Evolutionary conservation across 2,329 filamentous ascomycete species (phyloP).

Genomic region (Davidsoniella australis): DNA sequence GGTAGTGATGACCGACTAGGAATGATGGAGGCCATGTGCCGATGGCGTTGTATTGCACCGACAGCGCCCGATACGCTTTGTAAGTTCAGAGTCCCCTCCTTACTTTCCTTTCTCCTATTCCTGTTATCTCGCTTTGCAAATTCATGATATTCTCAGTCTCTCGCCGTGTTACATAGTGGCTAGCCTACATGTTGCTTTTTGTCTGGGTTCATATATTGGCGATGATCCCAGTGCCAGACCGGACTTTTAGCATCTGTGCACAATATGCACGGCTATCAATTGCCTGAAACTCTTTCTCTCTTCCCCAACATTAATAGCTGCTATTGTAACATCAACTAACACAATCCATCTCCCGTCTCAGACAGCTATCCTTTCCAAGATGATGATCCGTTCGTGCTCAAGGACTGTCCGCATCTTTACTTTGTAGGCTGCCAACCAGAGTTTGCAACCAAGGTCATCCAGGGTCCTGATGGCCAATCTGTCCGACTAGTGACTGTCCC

Average conservation of each 20-base stretch:
- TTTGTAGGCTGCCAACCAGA: conserved; percentile 72
- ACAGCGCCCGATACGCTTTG: conserved; percentile 92
- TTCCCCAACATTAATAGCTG: too few relatives aligned
- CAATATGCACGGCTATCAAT: too few relatives aligned
- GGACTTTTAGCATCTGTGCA: too few relatives aligned
- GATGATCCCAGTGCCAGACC: too few relatives aligned
- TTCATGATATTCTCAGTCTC: too few relatives aligned
- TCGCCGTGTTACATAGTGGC: too few relatives aligned
- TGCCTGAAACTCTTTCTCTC: neutral
- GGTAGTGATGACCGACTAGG: conserved; percentile 58
- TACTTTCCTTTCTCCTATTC: too few relatives aligned
- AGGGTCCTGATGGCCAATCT: conserved; percentile 47
- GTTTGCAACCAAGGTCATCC: conserved; percentile 56
- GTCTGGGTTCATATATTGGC: too few relatives aligned
- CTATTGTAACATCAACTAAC: neutral
- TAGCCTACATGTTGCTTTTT: too few relatives aligned
- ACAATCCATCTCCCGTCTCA: conserved; percentile 20
- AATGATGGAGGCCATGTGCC: conserved; percentile 87
- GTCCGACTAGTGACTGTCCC: conserved; percentile 74
- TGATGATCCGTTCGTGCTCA: conserved; percentile 76
- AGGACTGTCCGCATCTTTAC: conserved; percentile 74
- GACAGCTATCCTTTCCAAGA: conserved; percentile 96
- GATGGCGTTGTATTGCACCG: conserved; percentile 81
- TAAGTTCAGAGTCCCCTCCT: conserved; percentile 28
- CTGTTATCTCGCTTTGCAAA: too few relatives aligned